A percentile compares a stretch with the other conserved stretches of the same genome.
These are phyloP conservation scores for Populus ilicifolia DNA, from an alignment of 345 rosid genomes.

Conservation along the genomic window DNA sequence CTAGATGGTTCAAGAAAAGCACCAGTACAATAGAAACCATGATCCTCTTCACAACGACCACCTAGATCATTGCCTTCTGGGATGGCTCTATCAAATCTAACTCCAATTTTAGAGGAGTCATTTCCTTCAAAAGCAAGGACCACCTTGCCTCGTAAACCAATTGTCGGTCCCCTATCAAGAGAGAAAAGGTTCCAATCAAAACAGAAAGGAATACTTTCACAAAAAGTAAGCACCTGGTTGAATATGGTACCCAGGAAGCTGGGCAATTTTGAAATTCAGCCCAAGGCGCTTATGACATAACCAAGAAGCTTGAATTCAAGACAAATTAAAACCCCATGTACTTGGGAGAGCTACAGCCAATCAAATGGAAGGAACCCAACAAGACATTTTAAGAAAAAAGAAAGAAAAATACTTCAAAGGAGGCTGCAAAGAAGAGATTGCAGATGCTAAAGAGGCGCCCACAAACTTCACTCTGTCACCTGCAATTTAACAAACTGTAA, in stretches of 20 bases:
- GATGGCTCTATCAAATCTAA: constrained; percentile 83
- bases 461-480: constrained; percentile 87
- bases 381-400: not conserved
- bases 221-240: not conserved
- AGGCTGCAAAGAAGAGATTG: constrained; percentile 48
- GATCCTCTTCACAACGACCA: constrained; percentile 85
- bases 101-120: constrained; percentile 79
- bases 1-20: constrained; percentile 9
- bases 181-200: not conserved
- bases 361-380: not conserved
- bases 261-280: not conserved
- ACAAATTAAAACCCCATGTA: not conserved
- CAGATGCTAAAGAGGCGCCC: constrained; percentile 45
- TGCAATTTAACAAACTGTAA: constrained; percentile 31
- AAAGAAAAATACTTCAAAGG: constrained; percentile 41
- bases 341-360: not conserved
- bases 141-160: constrained; percentile 85
- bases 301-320: not conserved
- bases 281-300: not conserved
- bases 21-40: constrained; percentile 93
- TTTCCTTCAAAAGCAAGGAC: constrained; percentile 90
- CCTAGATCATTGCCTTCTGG: constrained; percentile 94
- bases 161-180: constrained; percentile 60
- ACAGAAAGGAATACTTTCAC: not conserved
- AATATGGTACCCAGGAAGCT: not conserved